Evolutionary conservation across 805 yeast genomes (phyloP).

Genomic region (Wickerhamomyces bisporus): DNA sequence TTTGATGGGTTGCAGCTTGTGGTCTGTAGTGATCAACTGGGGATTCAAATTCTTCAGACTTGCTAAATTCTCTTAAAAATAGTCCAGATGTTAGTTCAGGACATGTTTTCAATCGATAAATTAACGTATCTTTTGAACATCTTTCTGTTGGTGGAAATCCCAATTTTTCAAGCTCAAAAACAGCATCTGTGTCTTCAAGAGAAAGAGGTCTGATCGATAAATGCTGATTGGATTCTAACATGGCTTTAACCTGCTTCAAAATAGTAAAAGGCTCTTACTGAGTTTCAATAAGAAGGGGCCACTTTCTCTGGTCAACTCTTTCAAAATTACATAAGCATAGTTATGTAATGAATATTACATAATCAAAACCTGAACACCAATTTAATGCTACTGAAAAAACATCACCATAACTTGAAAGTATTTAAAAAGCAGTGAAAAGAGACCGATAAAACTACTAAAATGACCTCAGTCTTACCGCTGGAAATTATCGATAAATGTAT

Average conservation of each 20-base stretch:
- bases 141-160: constrained; percentile 74
- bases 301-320: too few species aligned
- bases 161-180: constrained; percentile 51
- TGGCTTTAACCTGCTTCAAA: too few species aligned
- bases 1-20: constrained; percentile 32
- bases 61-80: constrained; percentile 62
- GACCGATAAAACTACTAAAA: too few species aligned
- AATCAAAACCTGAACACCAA: too few species aligned
- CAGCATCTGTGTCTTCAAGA: constrained; percentile 65
- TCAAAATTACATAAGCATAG: too few species aligned
- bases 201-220: constrained; percentile 71
- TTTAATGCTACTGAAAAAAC: too few species aligned
- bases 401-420: neutral
- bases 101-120: constrained; percentile 70
- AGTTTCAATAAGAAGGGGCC: too few species aligned
- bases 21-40: constrained; percentile 25
- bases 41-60: constrained; percentile 23
- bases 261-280: too few species aligned
- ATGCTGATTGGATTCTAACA: constrained; percentile 48
- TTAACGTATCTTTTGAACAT: constrained; percentile 54
- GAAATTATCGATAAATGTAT: constrained; percentile 86
- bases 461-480: constrained; percentile 45
- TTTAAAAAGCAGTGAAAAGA: too few species aligned
- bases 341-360: too few species aligned
- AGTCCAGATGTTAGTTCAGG: constrained; percentile 91